Evolutionary conservation across 2,329 filamentous ascomycete genomes (phyloP).

Genomic region (Orbilia oligospora): DNA sequence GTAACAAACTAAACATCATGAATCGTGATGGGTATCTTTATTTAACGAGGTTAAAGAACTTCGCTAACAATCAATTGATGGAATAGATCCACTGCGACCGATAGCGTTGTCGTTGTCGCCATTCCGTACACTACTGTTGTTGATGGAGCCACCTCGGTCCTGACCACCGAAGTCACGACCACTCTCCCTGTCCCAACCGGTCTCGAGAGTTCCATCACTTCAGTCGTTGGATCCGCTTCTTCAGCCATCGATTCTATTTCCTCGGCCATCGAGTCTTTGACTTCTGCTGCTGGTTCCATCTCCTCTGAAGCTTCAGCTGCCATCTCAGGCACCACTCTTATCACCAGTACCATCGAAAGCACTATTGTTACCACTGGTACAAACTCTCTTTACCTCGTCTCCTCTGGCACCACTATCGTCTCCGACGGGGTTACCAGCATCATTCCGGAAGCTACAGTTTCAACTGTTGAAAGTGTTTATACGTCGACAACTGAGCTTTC

Average conservation of each 20-base stretch:
- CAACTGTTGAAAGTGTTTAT: slow-evolving; percentile 37
- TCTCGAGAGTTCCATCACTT: slow-evolving; percentile 22
- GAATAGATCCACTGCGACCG: slow-evolving; percentile 24
- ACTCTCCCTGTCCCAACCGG: slow-evolving; percentile 21
- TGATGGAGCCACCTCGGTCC: slow-evolving; percentile 27
- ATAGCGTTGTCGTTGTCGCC: slow-evolving; percentile 44
- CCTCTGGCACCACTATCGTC: slow-evolving; percentile 54
- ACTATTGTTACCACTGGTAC: slow-evolving; percentile 47
- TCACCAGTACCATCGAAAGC: slow-evolving; percentile 40
- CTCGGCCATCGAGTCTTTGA: slow-evolving; percentile 27
- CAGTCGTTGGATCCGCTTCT: slow-evolving; percentile 27
- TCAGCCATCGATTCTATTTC: slow-evolving; percentile 42
- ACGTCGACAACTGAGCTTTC: slow-evolving; percentile 5
- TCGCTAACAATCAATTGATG: neutral
- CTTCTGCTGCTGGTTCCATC: slow-evolving; percentile 30
- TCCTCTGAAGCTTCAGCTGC: slow-evolving; percentile 37
- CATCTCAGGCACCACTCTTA: slow-evolving; percentile 50
- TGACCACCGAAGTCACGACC: slow-evolving; percentile 36
- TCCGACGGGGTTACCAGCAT: slow-evolving; percentile 33
- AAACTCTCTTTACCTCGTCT: slow-evolving; percentile 44
- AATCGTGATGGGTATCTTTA: no score
- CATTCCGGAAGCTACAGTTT: slow-evolving; percentile 43
- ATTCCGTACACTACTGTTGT: slow-evolving; percentile 42
- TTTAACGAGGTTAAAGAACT: neutral
- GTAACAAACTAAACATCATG: no score